Evolutionary conservation across 2,329 filamentous ascomycete species (phyloP), one percentile per base, ranked within the genome.

Genomic region (Ceratocystis lukuohia): DNA sequence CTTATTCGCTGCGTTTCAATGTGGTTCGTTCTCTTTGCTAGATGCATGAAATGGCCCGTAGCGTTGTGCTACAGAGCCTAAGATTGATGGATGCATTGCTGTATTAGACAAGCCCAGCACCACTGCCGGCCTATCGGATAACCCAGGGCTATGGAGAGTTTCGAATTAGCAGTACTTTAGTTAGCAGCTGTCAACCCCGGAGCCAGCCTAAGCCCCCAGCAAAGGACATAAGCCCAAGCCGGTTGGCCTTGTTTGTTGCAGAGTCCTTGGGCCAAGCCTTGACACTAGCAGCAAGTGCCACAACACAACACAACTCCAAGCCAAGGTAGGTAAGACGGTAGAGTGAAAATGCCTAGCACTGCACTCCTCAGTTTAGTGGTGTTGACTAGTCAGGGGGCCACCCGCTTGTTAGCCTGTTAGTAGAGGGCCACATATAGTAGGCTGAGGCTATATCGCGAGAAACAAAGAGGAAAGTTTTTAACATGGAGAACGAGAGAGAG

Each of bases 11-110:
- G 28, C 17, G 53, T 25, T 22, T 30, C 28, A 5, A 33, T n/a
- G 28, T 59, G 53, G 53, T 59, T 59, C 53, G 53, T 59, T 59
- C 53, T 59, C 22, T n/a, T 41, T 33, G 53, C 53, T 59, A 5
- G 48, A 50, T 48, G 61, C 61, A 63, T n/a, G 15, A 63, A 63
- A 63, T 48, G 10, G 44, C 61, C 61, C 61, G 61, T 63, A 63
- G 61, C 44, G 61, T 48, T 63, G 61, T 63, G 61, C 22, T 33
- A 63, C 61, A 59, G 53, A 59, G 53, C 28, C 53, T 59, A 59
- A 59, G 15, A 33, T 8, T 7, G n/a, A n/a, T n/a, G n/a, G n/a
- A 50, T 50, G 46, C 46, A n/a, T 20, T 20, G 37, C 20, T 20
- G 46, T 25, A 53, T 12, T 8, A 53, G 48, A 25, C 20, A 7